Evolutionary conservation across 495 filamentous ascomycete genomes (phyloP), one percentile per base, ranked within the genome.

Genomic region (Tuber microsphaerosporum): DNA sequence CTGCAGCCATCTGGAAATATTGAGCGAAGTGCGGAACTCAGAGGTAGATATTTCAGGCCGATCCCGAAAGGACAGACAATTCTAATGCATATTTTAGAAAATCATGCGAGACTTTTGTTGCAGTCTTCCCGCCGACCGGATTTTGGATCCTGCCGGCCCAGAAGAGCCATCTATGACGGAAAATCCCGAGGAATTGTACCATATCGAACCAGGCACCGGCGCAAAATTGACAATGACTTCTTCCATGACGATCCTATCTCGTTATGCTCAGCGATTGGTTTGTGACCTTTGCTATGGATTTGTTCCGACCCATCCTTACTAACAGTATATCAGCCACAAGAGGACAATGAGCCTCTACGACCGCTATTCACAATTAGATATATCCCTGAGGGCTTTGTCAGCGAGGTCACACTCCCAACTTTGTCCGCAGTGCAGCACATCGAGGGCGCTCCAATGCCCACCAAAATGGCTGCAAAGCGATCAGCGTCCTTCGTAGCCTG

Each of bases 401-500:
- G 92, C 82, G 93, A 98, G 81, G 89, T 97, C 5, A 87, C 93
- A 45, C 85, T 99, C 61, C 95, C 95, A 2, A 88, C 91, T 61
- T 87, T 84, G 39, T 93, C 93, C 0, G 93, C 93, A 0, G 86
- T 97, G 70, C 85, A 85, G 75, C 89, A 87, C 68, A 86, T 90
- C 16, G 87, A 88, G 56, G 94, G 95, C 46, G 81, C 79, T 17
- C 83, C 88, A 2, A 88, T 87, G 72, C 73, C 84, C 3, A 91
- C 86, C 72, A 98, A 96, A 81, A 85, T 89, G 37, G 84, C 89
- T 20, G 95, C 95, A n/a, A 97, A 97, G 83, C 90, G 92, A 77
- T 91, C 94, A 12, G 95, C 93, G 20, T 95, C 95, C 4, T 98
- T 95, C 82, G 91, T 95, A 81, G 88, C 91, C 68, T 97, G 94